Evolutionary conservation across 805 yeast species (phyloP), one percentile per base, ranked within the genome.

Genomic region (Cyberlindnera misumaiensis): DNA sequence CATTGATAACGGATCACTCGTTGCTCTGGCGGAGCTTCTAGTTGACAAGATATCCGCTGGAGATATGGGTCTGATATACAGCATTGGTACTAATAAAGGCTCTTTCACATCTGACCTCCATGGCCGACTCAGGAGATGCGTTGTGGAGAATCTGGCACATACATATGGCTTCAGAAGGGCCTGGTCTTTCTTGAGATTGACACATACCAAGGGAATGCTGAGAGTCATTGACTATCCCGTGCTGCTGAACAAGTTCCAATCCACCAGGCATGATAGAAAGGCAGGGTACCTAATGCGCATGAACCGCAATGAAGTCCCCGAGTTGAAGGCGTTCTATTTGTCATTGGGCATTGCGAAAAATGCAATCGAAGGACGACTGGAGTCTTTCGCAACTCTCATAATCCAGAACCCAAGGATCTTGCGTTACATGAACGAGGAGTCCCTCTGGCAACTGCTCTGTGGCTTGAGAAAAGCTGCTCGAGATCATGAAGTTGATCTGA

Each of bases 1-100:
- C 13, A 29, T 52, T 9, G 43, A 40, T 10, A 48, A 46, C 24
- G 51, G 47, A 3, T 20, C 51, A 3, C 29, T 51, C 5, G 42
- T 42, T 2, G 31, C 35, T 1, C 34, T 53, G 5, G 43, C 47
- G 18, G 47, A 41, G 25, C 14, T 47, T 2, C 13, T 50, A 4
- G 14, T 30, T 0, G 27, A 35, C 7, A 32, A 30, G 5, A 38
- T 46, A 1, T 24, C 33, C 14, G 5, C 38, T 3, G 34, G 42
- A 11, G 47, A 48, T 18, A 36, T 51, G 33, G 30, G 38, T n/a
- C 32, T 27, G 9, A 12, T 51, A 11, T 38, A 35, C 14, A 43
- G 38, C 12, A 30, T 41, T 4, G 18, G 37, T 2, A 10, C 27
- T 1, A 12, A 7, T 9, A 44, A 43, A 17, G 32, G 22, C 1